These are phyloP conservation scores for Colletotrichum lini DNA, from an alignment of 2,329 filamentous ascomycete species.

Conservation along the genomic window DNA sequence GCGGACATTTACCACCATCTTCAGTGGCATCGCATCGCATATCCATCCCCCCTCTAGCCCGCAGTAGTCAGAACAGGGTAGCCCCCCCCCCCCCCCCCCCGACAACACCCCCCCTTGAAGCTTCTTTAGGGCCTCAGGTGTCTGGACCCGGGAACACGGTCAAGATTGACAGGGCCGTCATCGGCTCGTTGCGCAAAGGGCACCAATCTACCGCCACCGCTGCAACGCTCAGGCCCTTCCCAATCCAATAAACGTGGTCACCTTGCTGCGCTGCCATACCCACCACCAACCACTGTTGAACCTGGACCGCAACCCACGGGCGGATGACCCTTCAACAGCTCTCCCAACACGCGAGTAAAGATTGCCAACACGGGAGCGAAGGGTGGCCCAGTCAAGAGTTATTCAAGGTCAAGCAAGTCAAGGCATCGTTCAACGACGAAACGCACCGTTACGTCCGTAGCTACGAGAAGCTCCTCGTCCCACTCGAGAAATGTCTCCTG, in stretches of 20 bases:
- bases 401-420: neutral
- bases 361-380: neutral
- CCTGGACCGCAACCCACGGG: neutral
- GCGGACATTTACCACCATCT: slow-evolving; percentile 10
- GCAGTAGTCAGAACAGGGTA: neutral
- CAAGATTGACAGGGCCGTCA: slow-evolving; percentile 3
- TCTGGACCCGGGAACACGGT: neutral
- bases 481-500: too few relatives aligned
- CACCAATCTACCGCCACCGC: neutral
- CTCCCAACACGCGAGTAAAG: neutral
- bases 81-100: neutral
- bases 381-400: too few relatives aligned
- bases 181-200: neutral
- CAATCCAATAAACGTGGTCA: slow-evolving; percentile 7
- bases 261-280: neutral
- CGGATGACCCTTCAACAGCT: neutral
- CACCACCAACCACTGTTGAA: neutral
- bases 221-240: neutral
- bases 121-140: too few relatives aligned
- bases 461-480: too few relatives aligned
- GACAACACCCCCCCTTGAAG: too few relatives aligned
- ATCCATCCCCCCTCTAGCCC: neutral
- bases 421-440: too few relatives aligned
- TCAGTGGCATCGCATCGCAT: neutral
- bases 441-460: too few relatives aligned